Conservation (phyloP, 257 asterid genomes). For the Fraxinus pennsylvanica region DNA sequence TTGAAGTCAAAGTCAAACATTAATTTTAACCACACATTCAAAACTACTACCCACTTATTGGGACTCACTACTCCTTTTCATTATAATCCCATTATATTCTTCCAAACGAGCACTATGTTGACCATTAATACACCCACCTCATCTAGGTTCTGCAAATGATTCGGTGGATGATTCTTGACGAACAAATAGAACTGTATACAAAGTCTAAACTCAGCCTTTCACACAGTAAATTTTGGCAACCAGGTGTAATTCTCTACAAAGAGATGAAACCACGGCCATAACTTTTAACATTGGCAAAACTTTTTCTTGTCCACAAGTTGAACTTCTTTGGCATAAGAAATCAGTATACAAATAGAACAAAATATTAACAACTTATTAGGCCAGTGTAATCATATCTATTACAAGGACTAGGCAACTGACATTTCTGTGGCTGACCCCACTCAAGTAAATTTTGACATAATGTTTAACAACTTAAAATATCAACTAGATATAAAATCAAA, state of each 20-base stretch:
- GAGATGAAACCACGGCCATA: neutral
- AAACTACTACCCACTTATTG: no score
- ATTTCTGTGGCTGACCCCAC: neutral
- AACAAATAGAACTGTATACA: slow-evolving; percentile 6
- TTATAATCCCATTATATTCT: no score
- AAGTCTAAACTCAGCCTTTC: neutral
- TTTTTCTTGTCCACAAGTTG: neutral
- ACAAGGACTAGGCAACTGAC: neutral
- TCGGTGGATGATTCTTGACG: neutral
- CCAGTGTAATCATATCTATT: neutral
- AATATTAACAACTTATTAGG: neutral
- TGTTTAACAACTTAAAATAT: neutral
- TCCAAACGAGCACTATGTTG: neutral
- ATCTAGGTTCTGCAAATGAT: neutral
- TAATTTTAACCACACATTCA: no score
- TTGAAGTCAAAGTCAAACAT: no score
- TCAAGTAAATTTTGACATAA: neutral
- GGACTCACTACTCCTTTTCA: no score
- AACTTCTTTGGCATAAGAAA: neutral
- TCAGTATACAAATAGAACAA: neutral
- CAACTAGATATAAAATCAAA: neutral
- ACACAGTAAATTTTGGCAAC: neutral
- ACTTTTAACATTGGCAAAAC: neutral
- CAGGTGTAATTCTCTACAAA: neutral
- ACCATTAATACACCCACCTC: neutral